Conservation (phyloP, 805 yeast species). For the Candida boleticola region DNA sequence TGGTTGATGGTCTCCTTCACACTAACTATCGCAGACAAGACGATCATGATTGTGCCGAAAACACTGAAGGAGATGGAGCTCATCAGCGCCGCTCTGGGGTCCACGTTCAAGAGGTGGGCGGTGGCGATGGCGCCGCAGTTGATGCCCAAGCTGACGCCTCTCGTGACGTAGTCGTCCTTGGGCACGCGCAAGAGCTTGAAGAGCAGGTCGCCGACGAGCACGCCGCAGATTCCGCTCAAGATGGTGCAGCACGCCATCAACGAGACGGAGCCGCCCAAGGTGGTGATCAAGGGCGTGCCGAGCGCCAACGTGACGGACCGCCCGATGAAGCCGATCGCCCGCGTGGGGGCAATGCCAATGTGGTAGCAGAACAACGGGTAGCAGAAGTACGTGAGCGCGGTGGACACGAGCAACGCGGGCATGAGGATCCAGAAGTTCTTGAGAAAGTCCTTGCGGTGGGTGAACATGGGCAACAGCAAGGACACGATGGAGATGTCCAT, state of each 20-base stretch:
- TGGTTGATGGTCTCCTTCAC: conserved; percentile 20
- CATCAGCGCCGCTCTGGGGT: conserved; percentile 80
- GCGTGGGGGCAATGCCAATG: conserved; percentile 57
- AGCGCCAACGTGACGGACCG: conserved; percentile 76
- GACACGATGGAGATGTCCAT: conserved; percentile 80
- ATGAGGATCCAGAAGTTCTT: conserved; percentile 57
- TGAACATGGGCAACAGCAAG: conserved; percentile 73
- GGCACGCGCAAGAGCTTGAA: conserved; percentile 52
- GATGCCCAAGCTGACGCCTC: conserved; percentile 75
- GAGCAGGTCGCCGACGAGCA: conserved; percentile 56
- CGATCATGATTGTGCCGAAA: conserved; percentile 72
- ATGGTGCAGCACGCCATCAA: conserved; percentile 79
- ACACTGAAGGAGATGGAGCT: conserved; percentile 68
- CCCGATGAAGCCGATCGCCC: conserved; percentile 75
- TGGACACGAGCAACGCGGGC: conserved; percentile 57
- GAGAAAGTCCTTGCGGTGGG: conserved; percentile 62
- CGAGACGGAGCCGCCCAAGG: conserved; percentile 66
- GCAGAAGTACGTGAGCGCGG: conserved; percentile 57
- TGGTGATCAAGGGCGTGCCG: conserved; percentile 70
- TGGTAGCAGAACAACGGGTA: conserved; percentile 70
- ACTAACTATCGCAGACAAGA: conserved; percentile 57
- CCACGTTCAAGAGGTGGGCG: conserved; percentile 64
- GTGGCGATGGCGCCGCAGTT: conserved; percentile 85
- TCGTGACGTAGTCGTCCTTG: conserved; percentile 64
- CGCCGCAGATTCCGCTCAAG: conserved; percentile 74